These are phyloP conservation scores for Colletotrichum sp. DNA, from an alignment of 2,329 filamentous ascomycete genomes.

Conservation along the genomic window DNA sequence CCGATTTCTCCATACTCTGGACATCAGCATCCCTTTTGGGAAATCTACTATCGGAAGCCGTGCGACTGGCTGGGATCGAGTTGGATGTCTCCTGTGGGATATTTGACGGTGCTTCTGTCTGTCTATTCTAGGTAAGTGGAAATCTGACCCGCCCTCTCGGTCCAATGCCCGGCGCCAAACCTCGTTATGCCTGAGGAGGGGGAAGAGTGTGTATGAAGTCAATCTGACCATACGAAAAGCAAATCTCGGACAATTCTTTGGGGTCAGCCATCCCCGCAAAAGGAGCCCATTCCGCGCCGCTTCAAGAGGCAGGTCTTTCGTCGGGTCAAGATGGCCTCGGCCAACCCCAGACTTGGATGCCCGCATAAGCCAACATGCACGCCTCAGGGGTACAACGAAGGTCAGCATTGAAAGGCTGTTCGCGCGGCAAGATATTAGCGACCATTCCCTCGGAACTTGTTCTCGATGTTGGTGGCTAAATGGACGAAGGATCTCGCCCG, in stretches of 20 bases:
- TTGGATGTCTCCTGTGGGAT: not conserved
- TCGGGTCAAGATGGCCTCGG: not conserved
- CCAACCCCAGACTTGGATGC: not conserved
- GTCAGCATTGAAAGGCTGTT: not conserved
- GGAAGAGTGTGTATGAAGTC: not conserved
- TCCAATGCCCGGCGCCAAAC: not conserved
- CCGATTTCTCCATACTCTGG: not conserved
- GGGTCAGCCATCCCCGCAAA: not conserved
- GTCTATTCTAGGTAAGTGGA: conserved; percentile 3
- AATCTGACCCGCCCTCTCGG: not conserved
- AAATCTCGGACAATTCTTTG: conserved; percentile 10
- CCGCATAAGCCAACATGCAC: not conserved
- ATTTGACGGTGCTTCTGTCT: not conserved
- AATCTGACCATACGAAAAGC: conserved; percentile 1
- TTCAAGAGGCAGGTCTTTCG: not conserved
- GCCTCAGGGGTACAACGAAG: not conserved
- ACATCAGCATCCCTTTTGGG: not conserved
- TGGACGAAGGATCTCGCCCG: not conserved
- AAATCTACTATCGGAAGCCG: not conserved
- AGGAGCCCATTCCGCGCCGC: not conserved
- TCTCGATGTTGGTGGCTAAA: not conserved
- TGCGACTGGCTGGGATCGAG: not conserved
- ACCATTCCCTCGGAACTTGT: not conserved
- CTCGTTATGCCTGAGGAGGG: not conserved
- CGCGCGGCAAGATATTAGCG: not conserved